Evolutionary conservation across 495 filamentous ascomycete genomes (phyloP), one percentile per base, ranked within the genome.

Genomic region (Neurospora sp.): DNA sequence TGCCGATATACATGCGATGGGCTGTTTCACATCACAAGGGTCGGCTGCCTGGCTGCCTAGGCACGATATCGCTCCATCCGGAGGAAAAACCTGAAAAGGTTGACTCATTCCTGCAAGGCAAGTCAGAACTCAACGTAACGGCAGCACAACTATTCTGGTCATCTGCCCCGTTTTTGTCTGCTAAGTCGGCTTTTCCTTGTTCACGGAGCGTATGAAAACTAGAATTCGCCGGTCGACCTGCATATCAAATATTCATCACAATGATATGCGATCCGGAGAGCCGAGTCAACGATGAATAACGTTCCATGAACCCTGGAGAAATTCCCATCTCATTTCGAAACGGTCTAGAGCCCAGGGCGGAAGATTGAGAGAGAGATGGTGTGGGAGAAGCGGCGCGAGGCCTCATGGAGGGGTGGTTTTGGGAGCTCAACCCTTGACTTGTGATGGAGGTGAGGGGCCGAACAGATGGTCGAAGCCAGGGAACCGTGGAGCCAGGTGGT

Each of bases 341-440:
- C 54, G 27, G 27, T 35, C 54, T 16, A 62, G 54, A 62, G 54
- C 54, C 54, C 54, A 62, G 54, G 6, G 23, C 54, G 54, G 14
- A 62, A 62, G 12, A 62, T 18, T 66, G 75, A 35, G n/a, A 70
- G 18, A 41, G 76, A 75, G 79, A 75, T 76, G 80, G 79, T 79
- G 79, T 81, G 75, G 16, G 69, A 71, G 31, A 46, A 72, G 37
- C 72, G 72, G 69, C 69, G 54, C 66, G 69, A 59, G 46, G 70
- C 59, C 73, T 66, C 69, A 23, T 71, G n/a, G 72, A 74, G 71
- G 75, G 75, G 72, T 10, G 74, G 72, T 9, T 41, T 66, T 73
- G 54, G 70, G 75, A 74, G 77, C 70, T 76, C 73, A 76, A 72
- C 75, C 59, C 35, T 72, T 27, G 44, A 69, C 42, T 72, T 62